Evolutionary conservation across 192 early-diverging fungal species (phyloP).

Genomic region (Coemansia sp.): DNA sequence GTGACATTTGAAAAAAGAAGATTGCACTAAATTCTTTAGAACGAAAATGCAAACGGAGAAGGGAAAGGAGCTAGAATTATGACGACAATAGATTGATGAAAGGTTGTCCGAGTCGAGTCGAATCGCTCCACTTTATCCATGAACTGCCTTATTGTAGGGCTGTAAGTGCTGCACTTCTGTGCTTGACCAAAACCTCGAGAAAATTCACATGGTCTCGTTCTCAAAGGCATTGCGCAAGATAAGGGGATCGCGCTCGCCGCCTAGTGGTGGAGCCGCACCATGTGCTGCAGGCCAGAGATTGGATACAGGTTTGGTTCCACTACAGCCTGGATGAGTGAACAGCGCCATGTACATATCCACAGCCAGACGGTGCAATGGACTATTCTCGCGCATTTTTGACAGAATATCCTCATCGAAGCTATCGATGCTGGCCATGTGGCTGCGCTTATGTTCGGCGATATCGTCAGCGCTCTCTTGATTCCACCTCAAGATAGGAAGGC

Average conservation of each 20-base stretch:
- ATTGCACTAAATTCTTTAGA: neutral
- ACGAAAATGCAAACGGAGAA: neutral
- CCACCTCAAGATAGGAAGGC: neutral
- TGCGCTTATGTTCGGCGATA: neutral
- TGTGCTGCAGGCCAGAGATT: neutral
- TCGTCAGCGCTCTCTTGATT: neutral
- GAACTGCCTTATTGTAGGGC: neutral
- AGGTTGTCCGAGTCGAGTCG: too few relatives aligned
- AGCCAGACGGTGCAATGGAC: neutral
- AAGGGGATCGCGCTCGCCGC: neutral
- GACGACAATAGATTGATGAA: too few relatives aligned
- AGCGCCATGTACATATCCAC: neutral
- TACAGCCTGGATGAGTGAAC: neutral
- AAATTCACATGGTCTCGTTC: neutral
- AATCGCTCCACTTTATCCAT: neutral
- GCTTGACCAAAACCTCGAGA: neutral
- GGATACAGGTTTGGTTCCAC: neutral
- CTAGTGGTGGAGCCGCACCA: neutral
- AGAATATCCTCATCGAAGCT: neutral
- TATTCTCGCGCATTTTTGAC: neutral
- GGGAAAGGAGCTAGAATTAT: neutral
- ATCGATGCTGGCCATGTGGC: neutral
- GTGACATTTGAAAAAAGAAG: slow-evolving; percentile 13
- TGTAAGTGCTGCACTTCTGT: neutral
- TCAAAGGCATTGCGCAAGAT: neutral